Evolutionary conservation across 1,139 yeast species (phyloP).

Genomic region (Protomyces pachydermus): DNA sequence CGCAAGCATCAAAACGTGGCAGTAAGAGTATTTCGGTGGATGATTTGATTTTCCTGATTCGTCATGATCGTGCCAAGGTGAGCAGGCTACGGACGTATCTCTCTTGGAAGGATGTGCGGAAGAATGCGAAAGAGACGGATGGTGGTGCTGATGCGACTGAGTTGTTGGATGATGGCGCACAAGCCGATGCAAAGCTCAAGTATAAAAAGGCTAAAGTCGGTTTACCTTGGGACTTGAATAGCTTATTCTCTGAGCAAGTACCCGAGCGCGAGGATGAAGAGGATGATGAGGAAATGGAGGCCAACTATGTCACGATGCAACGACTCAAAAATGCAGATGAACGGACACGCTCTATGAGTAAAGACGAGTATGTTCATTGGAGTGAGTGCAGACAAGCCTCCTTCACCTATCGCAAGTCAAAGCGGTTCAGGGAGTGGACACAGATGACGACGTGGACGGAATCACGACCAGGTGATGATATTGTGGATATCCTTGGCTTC

Average conservation of each 20-base stretch:
- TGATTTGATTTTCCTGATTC: conserved; percentile 82
- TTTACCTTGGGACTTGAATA: conserved; percentile 92
- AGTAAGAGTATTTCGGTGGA: conserved; percentile 84
- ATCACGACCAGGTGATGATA: conserved; percentile 91
- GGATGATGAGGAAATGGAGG: conserved; percentile 85
- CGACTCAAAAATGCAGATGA: conserved; percentile 91
- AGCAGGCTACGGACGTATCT: conserved; percentile 82
- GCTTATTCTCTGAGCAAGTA: conserved; percentile 88
- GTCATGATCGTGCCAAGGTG: conserved; percentile 93
- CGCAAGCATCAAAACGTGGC: conserved; percentile 73
- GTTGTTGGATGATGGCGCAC: conserved; percentile 37
- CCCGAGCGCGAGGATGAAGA: conserved; percentile 74
- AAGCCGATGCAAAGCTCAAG: conserved; percentile 55
- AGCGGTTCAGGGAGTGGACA: conserved; percentile 94
- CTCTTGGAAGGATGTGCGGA: conserved; percentile 96
- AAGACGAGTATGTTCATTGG: conserved; percentile 97
- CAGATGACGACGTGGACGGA: conserved; percentile 80
- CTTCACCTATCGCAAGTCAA: conserved; percentile 87
- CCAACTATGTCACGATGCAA: conserved; percentile 79
- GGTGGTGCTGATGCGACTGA: conserved; percentile 56
- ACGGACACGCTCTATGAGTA: conserved; percentile 86
- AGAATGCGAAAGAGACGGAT: conserved; percentile 94
- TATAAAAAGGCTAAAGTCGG: conserved; percentile 75
- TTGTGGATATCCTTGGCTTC: conserved; percentile 90
- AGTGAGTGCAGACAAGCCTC: conserved; percentile 97